Percentiles rank a stretch among this genome's conserved stretches.
Conservation (phyloP, 2,329 filamentous ascomycete genomes). For the Diaporthe caulivora region DNA sequence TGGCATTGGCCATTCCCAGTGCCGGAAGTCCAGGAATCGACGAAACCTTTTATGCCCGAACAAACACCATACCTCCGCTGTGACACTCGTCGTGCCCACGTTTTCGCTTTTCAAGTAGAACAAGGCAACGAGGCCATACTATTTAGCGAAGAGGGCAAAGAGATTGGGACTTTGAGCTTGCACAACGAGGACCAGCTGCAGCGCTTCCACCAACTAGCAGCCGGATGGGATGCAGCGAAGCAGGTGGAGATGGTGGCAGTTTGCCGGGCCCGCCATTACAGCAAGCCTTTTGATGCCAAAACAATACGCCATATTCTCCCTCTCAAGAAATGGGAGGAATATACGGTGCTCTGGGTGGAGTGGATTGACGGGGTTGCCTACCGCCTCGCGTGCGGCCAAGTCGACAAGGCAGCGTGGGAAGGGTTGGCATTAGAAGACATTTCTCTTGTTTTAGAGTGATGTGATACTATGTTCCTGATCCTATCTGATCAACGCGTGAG, state of each 20-base stretch:
- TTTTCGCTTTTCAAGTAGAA: background rate
- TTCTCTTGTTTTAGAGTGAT: background rate
- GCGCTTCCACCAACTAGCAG: background rate
- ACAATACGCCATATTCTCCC: background rate
- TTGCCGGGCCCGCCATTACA: background rate
- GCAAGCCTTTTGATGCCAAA: background rate
- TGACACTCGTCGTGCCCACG: background rate
- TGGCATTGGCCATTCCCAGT: conserved; percentile 12
- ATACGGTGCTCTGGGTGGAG: background rate
- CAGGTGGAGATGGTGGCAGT: background rate
- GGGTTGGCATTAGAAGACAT: background rate
- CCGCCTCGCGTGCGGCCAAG: background rate
- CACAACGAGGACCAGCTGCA: background rate
- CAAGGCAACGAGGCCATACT: background rate
- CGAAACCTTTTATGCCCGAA: background rate
- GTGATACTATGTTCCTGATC: background rate
- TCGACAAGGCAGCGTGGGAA: background rate
- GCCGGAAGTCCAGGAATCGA: background rate
- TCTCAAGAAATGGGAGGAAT: background rate
- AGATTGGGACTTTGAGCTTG: background rate
- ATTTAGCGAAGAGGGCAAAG: background rate
- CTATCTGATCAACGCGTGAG: background rate
- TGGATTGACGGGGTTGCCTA: background rate
- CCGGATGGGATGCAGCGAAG: background rate
- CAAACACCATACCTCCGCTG: background rate